phyloP scores from a whole-genome alignment of 345 rosid species.

The Eucalyptus cloeziana region DNA sequence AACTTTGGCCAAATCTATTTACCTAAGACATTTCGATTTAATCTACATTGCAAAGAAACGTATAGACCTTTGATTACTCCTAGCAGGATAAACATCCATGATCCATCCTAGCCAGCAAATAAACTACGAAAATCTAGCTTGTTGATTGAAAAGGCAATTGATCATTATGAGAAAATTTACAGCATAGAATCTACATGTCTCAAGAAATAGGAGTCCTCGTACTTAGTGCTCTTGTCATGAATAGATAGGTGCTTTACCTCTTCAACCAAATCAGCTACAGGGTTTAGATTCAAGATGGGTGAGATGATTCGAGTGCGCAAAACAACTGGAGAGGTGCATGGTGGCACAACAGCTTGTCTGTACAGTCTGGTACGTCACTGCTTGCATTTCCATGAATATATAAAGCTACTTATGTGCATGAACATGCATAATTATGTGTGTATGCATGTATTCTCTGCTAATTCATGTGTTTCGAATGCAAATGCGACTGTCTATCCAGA shows the following conservation, averaged over 20 bases:
- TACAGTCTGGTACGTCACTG: slow-evolving; percentile 36
- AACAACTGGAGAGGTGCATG: slow-evolving; percentile 93
- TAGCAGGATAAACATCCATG: neutral
- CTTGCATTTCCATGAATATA: neutral
- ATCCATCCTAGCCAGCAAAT: neutral
- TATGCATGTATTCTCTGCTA: neutral
- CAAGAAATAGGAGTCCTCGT: neutral
- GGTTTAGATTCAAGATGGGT: neutral
- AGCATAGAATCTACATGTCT: neutral
- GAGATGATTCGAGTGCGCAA: slow-evolving; percentile 46
- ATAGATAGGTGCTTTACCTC: neutral
- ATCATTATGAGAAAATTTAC: neutral
- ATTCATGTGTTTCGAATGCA: neutral
- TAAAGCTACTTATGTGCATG: neutral
- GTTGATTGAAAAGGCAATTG: neutral
- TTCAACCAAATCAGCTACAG: neutral
- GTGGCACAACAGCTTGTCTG: slow-evolving; percentile 77
- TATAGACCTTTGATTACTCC: neutral
- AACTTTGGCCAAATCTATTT: neutral
- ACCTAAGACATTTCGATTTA: neutral
- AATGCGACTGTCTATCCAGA: neutral
- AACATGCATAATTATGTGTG: neutral
- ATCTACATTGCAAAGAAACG: neutral
- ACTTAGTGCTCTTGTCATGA: neutral
- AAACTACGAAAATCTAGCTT: neutral